Conservation (phyloP, 2,329 filamentous ascomycete species). For the Plenodomus tracheiphilus region DNA sequence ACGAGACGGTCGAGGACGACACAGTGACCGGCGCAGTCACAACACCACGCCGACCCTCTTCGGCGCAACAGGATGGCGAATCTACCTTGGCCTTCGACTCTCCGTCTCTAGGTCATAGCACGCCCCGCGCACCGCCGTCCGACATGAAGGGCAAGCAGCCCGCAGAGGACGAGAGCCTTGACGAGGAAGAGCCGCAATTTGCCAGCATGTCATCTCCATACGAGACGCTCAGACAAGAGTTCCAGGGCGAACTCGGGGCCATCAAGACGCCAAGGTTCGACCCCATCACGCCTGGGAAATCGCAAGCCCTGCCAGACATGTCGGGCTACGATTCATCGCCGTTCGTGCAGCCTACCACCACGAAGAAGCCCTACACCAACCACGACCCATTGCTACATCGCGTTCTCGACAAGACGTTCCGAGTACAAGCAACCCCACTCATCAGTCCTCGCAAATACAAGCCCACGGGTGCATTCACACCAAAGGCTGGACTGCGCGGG, state of each 20-base stretch:
- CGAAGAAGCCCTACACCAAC: slow-evolving; percentile 39
- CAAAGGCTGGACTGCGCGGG: slow-evolving; percentile 38
- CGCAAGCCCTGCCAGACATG: slow-evolving; percentile 46
- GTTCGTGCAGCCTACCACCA: slow-evolving; percentile 50
- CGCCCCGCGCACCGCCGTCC: slow-evolving; percentile 53
- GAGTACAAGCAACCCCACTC: slow-evolving; percentile 88
- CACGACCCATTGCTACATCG: slow-evolving; percentile 85
- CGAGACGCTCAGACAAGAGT: slow-evolving; percentile 70
- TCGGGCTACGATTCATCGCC: slow-evolving; percentile 54
- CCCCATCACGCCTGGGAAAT: slow-evolving; percentile 43
- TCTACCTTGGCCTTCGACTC: slow-evolving; percentile 72
- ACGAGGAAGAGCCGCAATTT: slow-evolving; percentile 50
- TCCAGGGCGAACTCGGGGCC: slow-evolving; percentile 65
- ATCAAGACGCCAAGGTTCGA: slow-evolving; percentile 33
- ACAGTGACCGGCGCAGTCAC: slow-evolving; percentile 48
- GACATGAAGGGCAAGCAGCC: slow-evolving; percentile 16
- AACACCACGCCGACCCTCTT: slow-evolving; percentile 41
- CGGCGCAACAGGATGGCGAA: slow-evolving; percentile 44
- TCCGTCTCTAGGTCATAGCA: slow-evolving; percentile 61
- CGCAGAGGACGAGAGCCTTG: slow-evolving; percentile 14
- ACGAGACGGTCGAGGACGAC: slow-evolving; percentile 48
- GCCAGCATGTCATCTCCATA: slow-evolving; percentile 76
- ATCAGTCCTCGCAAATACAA: slow-evolving; percentile 60
- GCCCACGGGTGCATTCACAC: slow-evolving; percentile 42
- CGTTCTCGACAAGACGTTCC: slow-evolving; percentile 94